Evolutionary conservation across 2,329 filamentous ascomycete species (phyloP), one percentile per base, ranked within the genome.

Genomic region (Periconia sp.): DNA sequence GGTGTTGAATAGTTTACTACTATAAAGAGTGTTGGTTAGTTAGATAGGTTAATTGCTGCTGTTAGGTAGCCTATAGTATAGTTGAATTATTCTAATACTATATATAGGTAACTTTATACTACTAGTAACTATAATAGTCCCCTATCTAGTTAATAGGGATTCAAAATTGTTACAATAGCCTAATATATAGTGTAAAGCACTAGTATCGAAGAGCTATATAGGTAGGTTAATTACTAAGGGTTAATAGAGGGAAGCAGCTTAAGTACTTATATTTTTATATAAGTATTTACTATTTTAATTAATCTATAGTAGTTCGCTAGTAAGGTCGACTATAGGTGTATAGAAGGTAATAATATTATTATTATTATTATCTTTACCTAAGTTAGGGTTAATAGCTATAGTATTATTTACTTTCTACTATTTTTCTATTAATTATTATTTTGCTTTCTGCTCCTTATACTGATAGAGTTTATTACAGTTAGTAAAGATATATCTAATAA

Each of bases 21-120:
- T 42, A 18, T 46, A 50, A 21, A 50, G 38, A n/a, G 23, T 13
- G 10, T 50, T 50, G 8, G 37, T 50, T 29, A 46, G 46, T 32
- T 45, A 30, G n/a, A 9, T 26, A 22, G 32, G 13, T 11, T 15
- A 16, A 2, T 22, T 43, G 4, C 34, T 46, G n/a, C 34, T 26
- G 31, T 50, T 24, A 23, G 30, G 37, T n/a, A 46, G 25, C 17
- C 15, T 15, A 32, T 21, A 46, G 13, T 30, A 18, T 5, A 50
- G 18, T 16, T 21, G 37, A n/a, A 50, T 30, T 12, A 25, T 32
- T 8, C 38, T 30, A 9, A 43, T 26, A 7, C 46, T 24, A 4
- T 45, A 13, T 19, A 45, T 42, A 23, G 36, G 34, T 38, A 49
- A 30, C 28, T 45, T 41, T 13, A 45, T 37, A 22, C 37, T 22